A percentile compares a stretch with the other conserved stretches of the same genome.
Evolutionary conservation across 2,329 filamentous ascomycete species (phyloP).

Genomic region (Penicillium vulpinum): DNA sequence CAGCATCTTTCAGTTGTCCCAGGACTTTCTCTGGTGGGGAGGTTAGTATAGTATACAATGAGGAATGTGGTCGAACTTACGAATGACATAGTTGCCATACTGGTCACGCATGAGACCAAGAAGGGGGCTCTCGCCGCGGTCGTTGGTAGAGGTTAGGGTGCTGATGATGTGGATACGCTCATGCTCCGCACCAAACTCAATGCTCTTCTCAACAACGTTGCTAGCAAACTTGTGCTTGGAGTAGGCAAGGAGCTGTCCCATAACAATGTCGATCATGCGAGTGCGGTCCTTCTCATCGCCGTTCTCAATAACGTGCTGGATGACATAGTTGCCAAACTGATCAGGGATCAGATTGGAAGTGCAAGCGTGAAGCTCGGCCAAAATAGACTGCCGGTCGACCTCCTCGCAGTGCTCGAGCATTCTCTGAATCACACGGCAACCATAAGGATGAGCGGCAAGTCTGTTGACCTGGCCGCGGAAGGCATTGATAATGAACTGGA

Average conservation of each 20-base stretch:
- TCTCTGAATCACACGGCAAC: constrained; percentile 89
- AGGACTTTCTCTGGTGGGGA: constrained; percentile 75
- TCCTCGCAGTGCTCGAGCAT: constrained; percentile 81
- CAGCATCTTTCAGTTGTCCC: constrained; percentile 59
- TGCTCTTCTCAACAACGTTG: constrained; percentile 94
- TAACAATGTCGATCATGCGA: constrained; percentile 72
- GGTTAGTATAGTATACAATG: constrained; percentile 24
- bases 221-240: constrained; percentile 97
- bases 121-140: constrained; percentile 69
- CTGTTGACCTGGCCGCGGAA: constrained; percentile 73
- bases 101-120: constrained; percentile 81
- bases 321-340: constrained; percentile 94
- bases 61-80: constrained; percentile 60
- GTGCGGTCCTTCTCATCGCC: constrained; percentile 71
- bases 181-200: constrained; percentile 67
- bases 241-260: constrained; percentile 67
- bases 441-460: constrained; percentile 78
- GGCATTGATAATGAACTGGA: constrained; percentile 80
- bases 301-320: constrained; percentile 83
- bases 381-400: constrained; percentile 68
- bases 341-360: constrained; percentile 74
- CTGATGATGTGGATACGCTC: constrained; percentile 70
- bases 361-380: constrained; percentile 75
- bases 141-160: constrained; percentile 59
- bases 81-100: constrained; percentile 94